Conservation (phyloP, 106 monocot species). For the Acorus gramineus region DNA sequence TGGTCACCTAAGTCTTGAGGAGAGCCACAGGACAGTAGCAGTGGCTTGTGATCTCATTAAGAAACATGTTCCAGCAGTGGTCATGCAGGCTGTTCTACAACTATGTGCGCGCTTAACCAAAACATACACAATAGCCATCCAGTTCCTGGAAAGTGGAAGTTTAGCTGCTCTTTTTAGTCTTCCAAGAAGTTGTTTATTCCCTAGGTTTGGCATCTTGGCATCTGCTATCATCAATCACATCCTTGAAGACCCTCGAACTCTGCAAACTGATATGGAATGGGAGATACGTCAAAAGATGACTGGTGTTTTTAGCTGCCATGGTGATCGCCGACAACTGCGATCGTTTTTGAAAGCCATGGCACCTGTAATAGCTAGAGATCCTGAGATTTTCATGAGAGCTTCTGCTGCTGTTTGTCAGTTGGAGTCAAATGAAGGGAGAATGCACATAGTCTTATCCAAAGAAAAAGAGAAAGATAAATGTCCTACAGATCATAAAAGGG, state of each 20-base stretch:
- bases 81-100: slow-evolving; percentile 68
- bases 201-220: slow-evolving; percentile 66
- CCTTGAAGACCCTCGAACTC: slow-evolving; percentile 74
- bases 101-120: slow-evolving; percentile 65
- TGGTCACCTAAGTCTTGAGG: slow-evolving; percentile 51
- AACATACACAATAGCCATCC: slow-evolving; percentile 41
- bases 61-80: slow-evolving; percentile 36
- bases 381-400: slow-evolving; percentile 60
- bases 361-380: slow-evolving; percentile 63
- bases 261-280: slow-evolving; percentile 71
- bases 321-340: slow-evolving; percentile 30
- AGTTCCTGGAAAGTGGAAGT: slow-evolving; percentile 54
- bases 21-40: slow-evolving; percentile 34
- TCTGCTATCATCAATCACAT: slow-evolving; percentile 63
- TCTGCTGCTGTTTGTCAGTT: slow-evolving; percentile 55
- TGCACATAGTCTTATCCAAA: slow-evolving; percentile 34
- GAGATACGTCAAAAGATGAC: slow-evolving; percentile 58
- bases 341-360: slow-evolving; percentile 64
- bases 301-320: slow-evolving; percentile 32
- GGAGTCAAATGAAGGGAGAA: slow-evolving; percentile 55
- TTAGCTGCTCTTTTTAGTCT: slow-evolving; percentile 51
- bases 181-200: slow-evolving; percentile 44
- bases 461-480: slow-evolving; percentile 68
- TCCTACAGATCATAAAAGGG: slow-evolving; percentile 37
- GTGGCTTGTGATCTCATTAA: slow-evolving; percentile 52